Evolutionary conservation across 2,329 filamentous ascomycete species (phyloP).

Genomic region (Sordariomycetes sp.): DNA sequence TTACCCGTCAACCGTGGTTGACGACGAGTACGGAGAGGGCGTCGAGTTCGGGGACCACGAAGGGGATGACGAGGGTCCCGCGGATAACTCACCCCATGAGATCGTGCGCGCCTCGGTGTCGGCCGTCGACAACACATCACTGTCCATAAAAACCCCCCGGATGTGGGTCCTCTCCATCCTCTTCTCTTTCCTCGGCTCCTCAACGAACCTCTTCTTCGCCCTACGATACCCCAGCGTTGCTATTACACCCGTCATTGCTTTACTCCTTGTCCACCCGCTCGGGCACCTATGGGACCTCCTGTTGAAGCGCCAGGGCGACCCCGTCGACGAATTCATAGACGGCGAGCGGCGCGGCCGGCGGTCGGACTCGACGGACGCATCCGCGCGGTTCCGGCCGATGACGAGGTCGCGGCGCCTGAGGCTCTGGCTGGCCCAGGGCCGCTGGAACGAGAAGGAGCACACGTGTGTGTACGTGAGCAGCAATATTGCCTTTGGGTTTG

Average conservation of each 20-base stretch:
- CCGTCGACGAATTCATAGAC: conserved; percentile 35
- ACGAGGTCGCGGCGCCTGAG: conserved; percentile 32
- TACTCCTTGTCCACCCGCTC: conserved; percentile 75
- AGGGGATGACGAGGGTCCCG: conserved; percentile 29
- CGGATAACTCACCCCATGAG: conserved; percentile 65
- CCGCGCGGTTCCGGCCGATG: neutral
- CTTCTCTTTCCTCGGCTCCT: conserved; percentile 72
- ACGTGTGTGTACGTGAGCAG: conserved; percentile 83
- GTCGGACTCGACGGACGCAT: conserved; percentile 3
- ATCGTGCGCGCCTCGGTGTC: conserved; percentile 73
- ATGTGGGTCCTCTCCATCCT: conserved; percentile 78
- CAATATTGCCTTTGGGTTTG: conserved; percentile 83
- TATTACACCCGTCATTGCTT: conserved; percentile 79
- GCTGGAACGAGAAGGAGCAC: conserved; percentile 84
- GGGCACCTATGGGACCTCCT: conserved; percentile 69
- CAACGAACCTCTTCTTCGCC: conserved; percentile 81
- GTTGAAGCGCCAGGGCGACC: conserved; percentile 51
- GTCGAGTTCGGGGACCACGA: conserved; percentile 14
- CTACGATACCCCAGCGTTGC: conserved; percentile 83
- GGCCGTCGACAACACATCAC: conserved; percentile 59
- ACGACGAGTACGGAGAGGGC: conserved; percentile 13
- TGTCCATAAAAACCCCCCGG: conserved; percentile 80
- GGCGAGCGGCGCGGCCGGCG: conserved; percentile 25
- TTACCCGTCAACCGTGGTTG: conserved; percentile 16
- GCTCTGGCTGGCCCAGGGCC: conserved; percentile 68